A percentile compares a stretch with the other conserved stretches of the same genome.
Evolutionary conservation across 2,329 filamentous ascomycete species (phyloP).

Genomic region (Fusarium sarcochroum): DNA sequence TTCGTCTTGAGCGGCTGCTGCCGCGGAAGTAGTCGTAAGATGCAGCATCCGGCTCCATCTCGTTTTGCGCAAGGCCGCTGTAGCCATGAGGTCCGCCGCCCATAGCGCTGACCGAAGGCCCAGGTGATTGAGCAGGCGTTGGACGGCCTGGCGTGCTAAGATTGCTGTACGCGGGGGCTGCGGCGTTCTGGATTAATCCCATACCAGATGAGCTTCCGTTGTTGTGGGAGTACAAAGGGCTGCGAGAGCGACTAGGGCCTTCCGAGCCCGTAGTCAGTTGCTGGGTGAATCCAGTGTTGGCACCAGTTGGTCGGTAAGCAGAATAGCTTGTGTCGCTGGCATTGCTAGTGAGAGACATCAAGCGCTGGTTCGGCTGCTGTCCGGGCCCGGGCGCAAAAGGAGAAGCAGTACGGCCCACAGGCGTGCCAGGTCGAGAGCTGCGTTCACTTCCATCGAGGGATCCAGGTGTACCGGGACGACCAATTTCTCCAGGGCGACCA

Average conservation of each 20-base stretch:
- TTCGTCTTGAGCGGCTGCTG: constrained; percentile 46
- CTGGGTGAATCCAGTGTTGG: constrained; percentile 43
- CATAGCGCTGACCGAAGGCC: constrained; percentile 64
- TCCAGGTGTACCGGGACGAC: constrained; percentile 73
- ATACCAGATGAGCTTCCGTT: constrained; percentile 69
- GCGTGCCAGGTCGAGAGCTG: constrained; percentile 66
- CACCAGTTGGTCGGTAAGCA: constrained; percentile 43
- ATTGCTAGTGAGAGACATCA: constrained; percentile 45
- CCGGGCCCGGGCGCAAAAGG: constrained; percentile 54
- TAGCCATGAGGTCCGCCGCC: constrained; percentile 73
- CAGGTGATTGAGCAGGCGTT: constrained; percentile 51
- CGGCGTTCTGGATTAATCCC: constrained; percentile 67
- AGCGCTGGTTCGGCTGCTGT: constrained; percentile 43
- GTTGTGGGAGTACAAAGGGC: constrained; percentile 64
- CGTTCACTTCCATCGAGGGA: constrained; percentile 62
- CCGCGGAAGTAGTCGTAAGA: constrained; percentile 72
- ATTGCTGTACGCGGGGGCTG: constrained; percentile 62
- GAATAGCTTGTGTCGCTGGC: constrained; percentile 51
- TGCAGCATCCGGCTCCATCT: constrained; percentile 61
- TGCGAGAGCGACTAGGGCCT: constrained; percentile 55
- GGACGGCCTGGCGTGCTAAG: constrained; percentile 40
- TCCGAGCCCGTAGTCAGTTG: constrained; percentile 45
- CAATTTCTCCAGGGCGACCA: constrained; percentile 70
- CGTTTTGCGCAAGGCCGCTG: constrained; percentile 69
- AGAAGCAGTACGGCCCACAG: constrained; percentile 52